Percentiles rank a stretch among this genome's conserved stretches.
Conservation (phyloP, 1,284 basidiomycete species). For the Taiwanofungus camphoratus region DNA sequence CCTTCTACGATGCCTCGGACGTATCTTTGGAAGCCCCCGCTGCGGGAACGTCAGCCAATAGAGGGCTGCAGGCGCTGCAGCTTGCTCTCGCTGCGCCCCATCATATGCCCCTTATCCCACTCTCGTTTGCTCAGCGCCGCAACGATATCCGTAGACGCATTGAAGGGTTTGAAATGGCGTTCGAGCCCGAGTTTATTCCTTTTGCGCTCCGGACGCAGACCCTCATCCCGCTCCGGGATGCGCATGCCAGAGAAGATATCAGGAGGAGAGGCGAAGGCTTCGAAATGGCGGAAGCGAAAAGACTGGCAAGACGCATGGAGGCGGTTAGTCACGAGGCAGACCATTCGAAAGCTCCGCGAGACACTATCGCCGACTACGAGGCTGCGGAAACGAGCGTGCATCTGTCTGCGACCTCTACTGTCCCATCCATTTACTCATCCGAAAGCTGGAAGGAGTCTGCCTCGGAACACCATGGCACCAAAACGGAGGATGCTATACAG, state of each 20-base stretch:
- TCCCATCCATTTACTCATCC: slow-evolving; percentile 6
- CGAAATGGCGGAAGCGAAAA: slow-evolving; percentile 2
- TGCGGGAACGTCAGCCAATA: too few species aligned
- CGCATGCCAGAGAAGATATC: slow-evolving; percentile 18
- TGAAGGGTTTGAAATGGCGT: slow-evolving; percentile 19
- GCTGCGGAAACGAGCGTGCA: not conserved
- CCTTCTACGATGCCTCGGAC: not conserved
- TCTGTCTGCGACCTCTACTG: not conserved
- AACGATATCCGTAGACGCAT: slow-evolving; percentile 17
- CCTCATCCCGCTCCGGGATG: slow-evolving; percentile 16
- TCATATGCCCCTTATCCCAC: slow-evolving; percentile 10
- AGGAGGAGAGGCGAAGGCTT: slow-evolving; percentile 13
- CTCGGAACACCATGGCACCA: too few species aligned
- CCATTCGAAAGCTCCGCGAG: slow-evolving; percentile 11
- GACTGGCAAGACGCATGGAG: not conserved
- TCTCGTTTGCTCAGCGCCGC: slow-evolving; percentile 13
- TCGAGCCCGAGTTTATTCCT: slow-evolving; percentile 5
- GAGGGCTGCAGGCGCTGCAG: not conserved
- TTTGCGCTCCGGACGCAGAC: slow-evolving; percentile 11
- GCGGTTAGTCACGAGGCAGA: not conserved
- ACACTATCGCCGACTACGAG: not conserved
- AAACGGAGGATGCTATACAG: too few species aligned
- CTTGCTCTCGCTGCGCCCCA: not conserved
- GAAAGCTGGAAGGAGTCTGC: slow-evolving; percentile 7
- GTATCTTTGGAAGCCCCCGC: not conserved